Conservation (phyloP, 495 filamentous ascomycete genomes). For the Trichocladium uniseriatum region DNA sequence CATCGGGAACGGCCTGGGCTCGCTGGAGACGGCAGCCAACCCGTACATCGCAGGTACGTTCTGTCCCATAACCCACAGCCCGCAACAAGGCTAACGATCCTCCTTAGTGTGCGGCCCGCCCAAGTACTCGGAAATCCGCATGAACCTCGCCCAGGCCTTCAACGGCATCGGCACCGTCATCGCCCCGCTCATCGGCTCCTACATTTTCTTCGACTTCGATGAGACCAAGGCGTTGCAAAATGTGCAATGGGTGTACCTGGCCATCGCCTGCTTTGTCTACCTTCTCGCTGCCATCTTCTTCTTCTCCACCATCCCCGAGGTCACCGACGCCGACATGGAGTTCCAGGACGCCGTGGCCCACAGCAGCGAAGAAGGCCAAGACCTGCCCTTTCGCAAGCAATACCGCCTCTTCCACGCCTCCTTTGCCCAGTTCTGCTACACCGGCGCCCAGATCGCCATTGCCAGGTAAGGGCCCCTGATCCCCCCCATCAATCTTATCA, state of each 20-base stretch:
- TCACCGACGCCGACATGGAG: slow-evolving; percentile 66
- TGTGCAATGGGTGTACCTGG: slow-evolving; percentile 70
- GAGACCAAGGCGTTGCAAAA: slow-evolving; percentile 41
- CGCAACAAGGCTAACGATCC: not conserved
- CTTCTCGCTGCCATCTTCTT: slow-evolving; percentile 56
- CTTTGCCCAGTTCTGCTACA: slow-evolving; percentile 62
- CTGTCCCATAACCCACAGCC: not conserved
- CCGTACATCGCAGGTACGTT: slow-evolving; percentile 23
- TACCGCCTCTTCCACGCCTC: slow-evolving; percentile 59
- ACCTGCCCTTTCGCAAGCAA: slow-evolving; percentile 50
- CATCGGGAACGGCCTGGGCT: slow-evolving; percentile 57
- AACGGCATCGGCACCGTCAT: slow-evolving; percentile 55
- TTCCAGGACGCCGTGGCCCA: slow-evolving; percentile 37
- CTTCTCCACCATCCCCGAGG: slow-evolving; percentile 56
- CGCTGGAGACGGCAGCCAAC: slow-evolving; percentile 63
- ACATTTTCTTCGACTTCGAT: slow-evolving; percentile 57
- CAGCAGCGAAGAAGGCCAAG: slow-evolving; percentile 25
- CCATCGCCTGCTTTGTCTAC: slow-evolving; percentile 60
- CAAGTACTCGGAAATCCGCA: slow-evolving; percentile 56
- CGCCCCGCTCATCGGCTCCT: slow-evolving; percentile 56
- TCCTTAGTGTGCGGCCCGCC: slow-evolving; percentile 53
- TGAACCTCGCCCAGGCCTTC: slow-evolving; percentile 59
- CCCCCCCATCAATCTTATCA: no score
- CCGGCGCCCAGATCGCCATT: slow-evolving; percentile 57
- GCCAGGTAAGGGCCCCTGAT: no score